Evolutionary conservation across 2,329 filamentous ascomycete genomes (phyloP), one percentile per base, ranked within the genome.

Genomic region (Phyllosticta capitalensis): DNA sequence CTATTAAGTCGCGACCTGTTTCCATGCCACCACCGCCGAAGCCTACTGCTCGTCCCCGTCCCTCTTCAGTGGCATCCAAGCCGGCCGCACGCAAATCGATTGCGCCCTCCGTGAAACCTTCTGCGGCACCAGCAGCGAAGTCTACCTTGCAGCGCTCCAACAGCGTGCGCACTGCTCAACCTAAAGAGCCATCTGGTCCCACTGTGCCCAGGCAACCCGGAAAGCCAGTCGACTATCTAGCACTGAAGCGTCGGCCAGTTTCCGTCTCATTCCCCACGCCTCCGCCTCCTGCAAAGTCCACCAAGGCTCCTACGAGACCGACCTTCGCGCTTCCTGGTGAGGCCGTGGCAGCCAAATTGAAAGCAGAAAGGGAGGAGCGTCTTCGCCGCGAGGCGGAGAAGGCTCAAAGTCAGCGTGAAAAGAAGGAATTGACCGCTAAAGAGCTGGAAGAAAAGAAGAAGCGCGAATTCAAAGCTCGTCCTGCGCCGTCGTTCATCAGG

Each of bases 241-340:
- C 75, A 45, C 74, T 74, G 61, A 77, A 76, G 65, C 73, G 75
- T 64, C 73, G 73, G 63, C 80, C 74, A 55, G 74, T 78, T 67
- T 78, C 72, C 64, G 69, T 75, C 66, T 75, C 69, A 60, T 83
- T 78, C 64, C 79, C 72, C 24, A 76, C 70, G 9, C 78, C 74
- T 48, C 74, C 75, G 5, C 74, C 75, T 14, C 75, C 75, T 17
- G 67, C 72, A 9, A 82, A 79, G 64, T 81, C 79, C 1, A 71
- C 70, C 21, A 81, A 79, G 63, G 71, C 78, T 14, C 77, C 77
- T 0, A 82, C 80, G 0, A 74, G 69, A 55, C 67, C 79, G 7
- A 78, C 71, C 3, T 83, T 83, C 65, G 71, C 76, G 53, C 72
- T 83, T 0, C 79, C 80, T 0, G 80, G 80, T 17, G 79, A 82